phyloP scores from a whole-genome alignment of 2,329 filamentous ascomycete species.

The Microsporum canis region DNA sequence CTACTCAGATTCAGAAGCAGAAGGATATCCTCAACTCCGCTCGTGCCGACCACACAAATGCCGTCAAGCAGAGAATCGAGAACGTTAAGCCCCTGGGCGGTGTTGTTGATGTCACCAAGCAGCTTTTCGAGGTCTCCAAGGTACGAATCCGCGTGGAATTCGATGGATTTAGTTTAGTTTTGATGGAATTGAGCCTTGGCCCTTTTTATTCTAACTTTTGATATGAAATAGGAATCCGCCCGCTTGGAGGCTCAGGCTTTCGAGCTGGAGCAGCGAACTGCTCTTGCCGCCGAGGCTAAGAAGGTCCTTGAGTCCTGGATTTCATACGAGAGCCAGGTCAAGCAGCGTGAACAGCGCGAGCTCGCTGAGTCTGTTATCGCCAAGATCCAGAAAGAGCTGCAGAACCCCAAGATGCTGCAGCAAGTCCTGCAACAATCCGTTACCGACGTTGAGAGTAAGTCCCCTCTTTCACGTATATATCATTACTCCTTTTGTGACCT shows the following conservation, averaged over 20 bases:
- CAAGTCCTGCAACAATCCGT: conserved; percentile 97
- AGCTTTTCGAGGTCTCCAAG: conserved; percentile 96
- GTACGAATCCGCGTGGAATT: conserved; percentile 39
- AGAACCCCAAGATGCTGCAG: conserved; percentile 94
- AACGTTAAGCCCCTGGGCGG: conserved; percentile 89
- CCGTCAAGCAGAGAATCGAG: conserved; percentile 87
- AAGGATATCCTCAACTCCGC: conserved; percentile 90
- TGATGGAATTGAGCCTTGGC: not conserved
- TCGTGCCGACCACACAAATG: conserved; percentile 85
- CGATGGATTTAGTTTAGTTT: not conserved
- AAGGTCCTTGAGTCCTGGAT: conserved; percentile 95
- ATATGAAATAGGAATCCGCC: conserved; percentile 71
- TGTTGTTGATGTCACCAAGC: conserved; percentile 94
- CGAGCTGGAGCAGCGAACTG: conserved; percentile 93
- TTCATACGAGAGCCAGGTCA: conserved; percentile 95
- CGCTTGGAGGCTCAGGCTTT: conserved; percentile 90
- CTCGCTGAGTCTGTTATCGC: conserved; percentile 83
- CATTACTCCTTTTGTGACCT: not conserved
- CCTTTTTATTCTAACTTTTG: not conserved
- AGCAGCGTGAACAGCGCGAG: conserved; percentile 96
- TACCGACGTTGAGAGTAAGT: conserved; percentile 85
- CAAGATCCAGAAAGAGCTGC: conserved; percentile 97
- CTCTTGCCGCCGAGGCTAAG: conserved; percentile 88
- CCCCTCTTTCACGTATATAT: not conserved
- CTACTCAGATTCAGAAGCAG: conserved; percentile 81